Base-by-base conservation (phyloP, 805 yeast species). In the Candida tammaniensis region DNA sequence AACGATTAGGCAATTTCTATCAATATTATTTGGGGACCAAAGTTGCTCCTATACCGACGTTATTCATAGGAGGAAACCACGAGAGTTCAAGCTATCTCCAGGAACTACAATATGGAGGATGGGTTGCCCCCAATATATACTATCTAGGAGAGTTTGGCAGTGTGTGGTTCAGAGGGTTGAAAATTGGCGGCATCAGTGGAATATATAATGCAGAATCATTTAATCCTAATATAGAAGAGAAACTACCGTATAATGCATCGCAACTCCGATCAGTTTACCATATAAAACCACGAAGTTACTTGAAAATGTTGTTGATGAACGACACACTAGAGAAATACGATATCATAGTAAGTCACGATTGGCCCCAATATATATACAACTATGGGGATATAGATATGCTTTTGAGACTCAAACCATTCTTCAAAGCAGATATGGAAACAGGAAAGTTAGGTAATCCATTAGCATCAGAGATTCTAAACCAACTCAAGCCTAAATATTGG, bases 11-110 rank as follows among this genome's bases (percentile, higher is more conserved):
- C 2, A 96, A 91, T 48, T 93, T 91, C 55, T 77, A 74, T 27
- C 61, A 72, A 16, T 91, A 88, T 54, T 86, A 85, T 49, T 52
- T 51, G 1, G 86, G 91, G 1, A 44, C 48, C 13, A 64, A 59
- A 30, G 55, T 34, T 18, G 95, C 96, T 0, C 96, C 96, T 0
- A 68, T 82, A 1, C 57, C 78, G 20, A 91, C 98, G 0, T 46
- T 93, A 0, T 83, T 91, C 46, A 77, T 93, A 26, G 98, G 98
- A 3, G 98, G 98, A 0, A 93, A 93, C 58, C 98, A 93, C 52
- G 98, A 93, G 53, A 80, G 93, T 4, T 85, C 94, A 38, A 77
- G 80, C 39, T 86, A 84, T 53, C 52, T 93, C 42, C 64, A 74
- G 40, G 87, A 84, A 46, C 59, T 89, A 38, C 76, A 75, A 39